These are phyloP conservation scores for Persicaria tinctoria DNA, from an alignment of 148 eudicot genomes.

Conservation along the genomic window DNA sequence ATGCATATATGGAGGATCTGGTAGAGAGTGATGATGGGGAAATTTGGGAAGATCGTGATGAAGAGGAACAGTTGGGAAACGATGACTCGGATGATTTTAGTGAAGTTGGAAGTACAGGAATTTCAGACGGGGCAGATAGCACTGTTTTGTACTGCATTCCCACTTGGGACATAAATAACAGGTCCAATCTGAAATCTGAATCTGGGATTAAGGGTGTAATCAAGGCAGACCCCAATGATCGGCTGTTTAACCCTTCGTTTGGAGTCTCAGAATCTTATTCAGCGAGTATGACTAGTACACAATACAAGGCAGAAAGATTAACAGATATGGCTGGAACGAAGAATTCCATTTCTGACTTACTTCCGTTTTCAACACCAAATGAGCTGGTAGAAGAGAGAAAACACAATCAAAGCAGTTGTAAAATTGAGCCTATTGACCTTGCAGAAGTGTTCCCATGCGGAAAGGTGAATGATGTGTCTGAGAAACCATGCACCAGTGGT, in stretches of 20 bases:
- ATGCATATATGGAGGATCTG: conserved; percentile 63
- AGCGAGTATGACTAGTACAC: neutral
- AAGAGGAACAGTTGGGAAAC: conserved; percentile 13
- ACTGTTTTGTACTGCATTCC: conserved; percentile 13
- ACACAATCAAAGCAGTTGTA: conserved; percentile 7
- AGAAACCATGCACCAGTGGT: conserved; percentile 14
- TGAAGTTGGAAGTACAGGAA: conserved; percentile 43
- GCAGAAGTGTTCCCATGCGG: conserved; percentile 10
- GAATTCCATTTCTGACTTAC: neutral
- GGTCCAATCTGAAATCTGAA: conserved; percentile 9
- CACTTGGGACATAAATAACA: neutral
- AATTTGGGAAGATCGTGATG: conserved; percentile 23
- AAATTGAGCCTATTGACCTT: conserved; percentile 12
- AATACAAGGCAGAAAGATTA: neutral
- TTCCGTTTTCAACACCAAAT: neutral
- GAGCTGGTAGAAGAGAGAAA: neutral
- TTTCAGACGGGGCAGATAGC: conserved; percentile 16
- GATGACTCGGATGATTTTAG: conserved; percentile 15
- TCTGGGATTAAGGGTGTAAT: conserved; percentile 12
- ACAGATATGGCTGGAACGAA: neutral
- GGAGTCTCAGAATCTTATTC: conserved; percentile 14
- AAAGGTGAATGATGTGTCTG: conserved; percentile 11
- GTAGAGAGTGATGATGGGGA: conserved; percentile 44
- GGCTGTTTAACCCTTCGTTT: conserved; percentile 10
- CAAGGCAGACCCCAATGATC: conserved; percentile 5